Percentiles rank a stretch among this genome's conserved stretches.
These are phyloP conservation scores for Rhizopus sp. DNA, from an alignment of 371 early-diverging fungal genomes.

Conservation along the genomic window DNA sequence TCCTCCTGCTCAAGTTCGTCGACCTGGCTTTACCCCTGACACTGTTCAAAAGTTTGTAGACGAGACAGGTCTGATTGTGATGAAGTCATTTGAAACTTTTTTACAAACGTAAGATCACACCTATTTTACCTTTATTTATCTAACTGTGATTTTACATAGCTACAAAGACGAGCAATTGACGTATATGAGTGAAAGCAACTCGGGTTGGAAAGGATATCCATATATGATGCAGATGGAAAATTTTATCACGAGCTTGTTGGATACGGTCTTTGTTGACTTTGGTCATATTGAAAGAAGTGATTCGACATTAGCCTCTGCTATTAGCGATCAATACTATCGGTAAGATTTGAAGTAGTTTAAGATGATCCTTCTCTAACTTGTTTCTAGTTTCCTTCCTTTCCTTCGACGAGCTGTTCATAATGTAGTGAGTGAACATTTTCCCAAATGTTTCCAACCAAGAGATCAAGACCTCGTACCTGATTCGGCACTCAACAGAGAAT, in stretches of 20 bases:
- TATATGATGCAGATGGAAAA: conserved; percentile 64
- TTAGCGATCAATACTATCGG: conserved; percentile 80
- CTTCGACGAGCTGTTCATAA: conserved; percentile 85
- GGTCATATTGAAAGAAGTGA: conserved; percentile 67
- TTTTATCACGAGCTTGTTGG: conserved; percentile 55
- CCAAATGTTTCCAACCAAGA: conserved; percentile 60
- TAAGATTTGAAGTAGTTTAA: conserved; percentile 24
- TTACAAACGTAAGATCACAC: conserved; percentile 59
- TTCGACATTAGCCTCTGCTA: conserved; percentile 67
- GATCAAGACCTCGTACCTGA: conserved; percentile 29
- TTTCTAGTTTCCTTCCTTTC: conserved; percentile 79
- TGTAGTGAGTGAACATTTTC: conserved; percentile 67
- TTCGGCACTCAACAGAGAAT: conserved; percentile 56
- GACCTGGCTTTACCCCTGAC: conserved; percentile 23
- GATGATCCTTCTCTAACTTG: neutral
- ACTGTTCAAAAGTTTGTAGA: conserved; percentile 65
- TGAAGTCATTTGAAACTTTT: conserved; percentile 79
- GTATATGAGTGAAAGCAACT: conserved; percentile 30
- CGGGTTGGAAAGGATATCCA: conserved; percentile 42
- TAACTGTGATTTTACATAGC: conserved; percentile 8
- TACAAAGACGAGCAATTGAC: conserved; percentile 30
- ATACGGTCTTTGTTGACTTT: conserved; percentile 82
- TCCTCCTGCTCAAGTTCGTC: conserved; percentile 21
- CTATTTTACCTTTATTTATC: neutral
- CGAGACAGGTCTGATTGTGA: conserved; percentile 76